A percentile compares a stretch with the other conserved stretches of the same genome.
Evolutionary conservation across 148 eudicot genomes (phyloP).

Genomic region (Camellia japonica): DNA sequence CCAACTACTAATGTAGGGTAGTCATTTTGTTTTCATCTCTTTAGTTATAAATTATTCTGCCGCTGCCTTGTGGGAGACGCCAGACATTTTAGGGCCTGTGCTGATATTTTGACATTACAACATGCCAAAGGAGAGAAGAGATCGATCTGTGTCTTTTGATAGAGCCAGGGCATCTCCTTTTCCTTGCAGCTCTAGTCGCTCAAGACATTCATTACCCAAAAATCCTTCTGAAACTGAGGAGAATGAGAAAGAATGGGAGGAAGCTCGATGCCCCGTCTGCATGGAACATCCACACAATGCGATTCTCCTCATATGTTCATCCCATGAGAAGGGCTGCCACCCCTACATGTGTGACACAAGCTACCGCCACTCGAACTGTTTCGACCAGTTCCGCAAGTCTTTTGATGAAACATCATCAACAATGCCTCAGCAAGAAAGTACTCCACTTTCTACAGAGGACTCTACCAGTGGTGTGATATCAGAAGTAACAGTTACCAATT

Average conservation of each 20-base stretch:
- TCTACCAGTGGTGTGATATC: constrained; percentile 10
- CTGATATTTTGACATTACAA: constrained; percentile 19
- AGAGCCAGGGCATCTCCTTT: constrained; percentile 48
- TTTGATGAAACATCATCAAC: constrained; percentile 27
- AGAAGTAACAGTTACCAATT: constrained; percentile 26
- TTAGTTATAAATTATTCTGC: constrained; percentile 5
- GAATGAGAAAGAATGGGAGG: constrained; percentile 85
- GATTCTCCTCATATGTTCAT: constrained; percentile 72
- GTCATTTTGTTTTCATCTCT: constrained; percentile 2
- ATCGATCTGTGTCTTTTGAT: constrained; percentile 48
- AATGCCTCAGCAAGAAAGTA: constrained; percentile 21
- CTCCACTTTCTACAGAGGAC: constrained; percentile 3
- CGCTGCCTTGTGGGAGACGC: constrained; percentile 8
- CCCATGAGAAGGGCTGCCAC: constrained; percentile 83
- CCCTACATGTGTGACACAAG: constrained; percentile 98
- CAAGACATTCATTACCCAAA: constrained; percentile 35
- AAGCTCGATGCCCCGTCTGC: constrained; percentile 88
- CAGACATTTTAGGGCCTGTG: neutral
- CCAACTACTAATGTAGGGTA: neutral
- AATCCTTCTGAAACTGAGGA: constrained; percentile 47
- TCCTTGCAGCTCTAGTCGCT: constrained; percentile 56
- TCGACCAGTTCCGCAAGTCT: constrained; percentile 58
- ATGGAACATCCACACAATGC: constrained; percentile 99
- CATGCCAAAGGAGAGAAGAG: constrained; percentile 67
- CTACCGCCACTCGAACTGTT: constrained; percentile 92